Base-by-base conservation (phyloP, 306 rosid genomes). In the Inga laurina region DNA sequence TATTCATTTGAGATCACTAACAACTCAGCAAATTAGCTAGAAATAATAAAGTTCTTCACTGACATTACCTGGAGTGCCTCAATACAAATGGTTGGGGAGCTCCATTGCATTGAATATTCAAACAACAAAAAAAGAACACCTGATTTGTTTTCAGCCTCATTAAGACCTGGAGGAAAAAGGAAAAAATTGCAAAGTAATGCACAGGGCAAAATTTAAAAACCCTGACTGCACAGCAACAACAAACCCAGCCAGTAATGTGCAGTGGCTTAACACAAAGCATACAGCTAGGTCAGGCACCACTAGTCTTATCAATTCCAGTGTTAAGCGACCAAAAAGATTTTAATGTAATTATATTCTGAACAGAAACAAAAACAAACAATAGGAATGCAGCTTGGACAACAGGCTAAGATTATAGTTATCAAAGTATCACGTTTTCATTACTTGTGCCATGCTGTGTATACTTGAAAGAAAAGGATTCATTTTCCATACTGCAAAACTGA, bases 31-130 rank as follows among this genome's bases (percentile, higher is more conserved):
- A 77, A 41, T 48, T 56, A 19, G 56, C 44, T 48, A 82, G 46
- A 62, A 79, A 22, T 73, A 70, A 21, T 51, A 43, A n/a, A 61
- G 51, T 37, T 70, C 72, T 65, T 70, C 45, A 54, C 34, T 41
- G 76, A 64, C 82, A 79, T 86, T 89, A 93, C 98, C 99, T 94
- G 99, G 74, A 96, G 99, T 69, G 99, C 91, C 91, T 96, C 99
- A 62, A 93, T 90, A 93, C 97, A 91, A 82, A 92, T 85, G 41
- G 91, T 82, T 44, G 91, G 88, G 80, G 85, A 87, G 88, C 83
- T 90, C 85, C 78, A 77, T 80, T 90, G 89, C 88, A 88, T 82
- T 44, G 97, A 85, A 83, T 87, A 89, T 79, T 84, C 84, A 83
- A 94, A 90, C 78, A 96, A 84, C 49, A 81, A 83, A 83, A 24